Percentiles rank a stretch among this genome's conserved stretches.
These are phyloP conservation scores for Rauvolfia tetraphylla DNA, from an alignment of 257 asterid species.

Conservation along the genomic window DNA sequence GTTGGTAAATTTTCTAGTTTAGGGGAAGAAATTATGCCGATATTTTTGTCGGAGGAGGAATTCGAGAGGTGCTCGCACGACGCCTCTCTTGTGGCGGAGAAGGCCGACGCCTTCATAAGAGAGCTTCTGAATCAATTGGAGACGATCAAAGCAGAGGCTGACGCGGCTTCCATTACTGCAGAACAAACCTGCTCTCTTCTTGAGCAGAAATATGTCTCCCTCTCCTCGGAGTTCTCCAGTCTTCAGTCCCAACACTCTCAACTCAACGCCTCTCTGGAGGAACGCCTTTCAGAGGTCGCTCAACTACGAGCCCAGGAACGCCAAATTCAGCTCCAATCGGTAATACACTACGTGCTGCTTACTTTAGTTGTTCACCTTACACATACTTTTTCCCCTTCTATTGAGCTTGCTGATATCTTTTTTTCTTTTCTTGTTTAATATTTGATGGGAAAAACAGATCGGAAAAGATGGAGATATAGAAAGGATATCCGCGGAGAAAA, in stretches of 20 bases:
- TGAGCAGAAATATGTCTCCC: constrained; percentile 78
- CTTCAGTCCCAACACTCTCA: constrained; percentile 55
- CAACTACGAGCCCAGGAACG: constrained; percentile 56
- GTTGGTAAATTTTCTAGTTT: neutral
- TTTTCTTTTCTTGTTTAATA: neutral
- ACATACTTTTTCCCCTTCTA: neutral
- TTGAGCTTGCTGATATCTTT: neutral
- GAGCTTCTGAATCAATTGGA: constrained; percentile 61
- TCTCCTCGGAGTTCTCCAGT: constrained; percentile 48
- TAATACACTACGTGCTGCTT: constrained; percentile 23
- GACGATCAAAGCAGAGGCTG: constrained; percentile 79
- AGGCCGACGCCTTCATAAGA: constrained; percentile 78
- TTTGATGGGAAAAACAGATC: constrained; percentile 30
- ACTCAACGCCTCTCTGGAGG: constrained; percentile 41
- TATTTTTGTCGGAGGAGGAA: constrained; percentile 79
- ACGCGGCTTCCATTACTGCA: constrained; percentile 79
- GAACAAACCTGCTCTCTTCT: constrained; percentile 81
- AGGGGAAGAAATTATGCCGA: constrained; percentile 49
- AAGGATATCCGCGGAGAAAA: constrained; percentile 55
- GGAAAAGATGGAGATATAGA: constrained; percentile 83
- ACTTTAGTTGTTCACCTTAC: constrained; percentile 1
- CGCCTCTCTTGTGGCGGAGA: constrained; percentile 55
- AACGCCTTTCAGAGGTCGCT: constrained; percentile 49
- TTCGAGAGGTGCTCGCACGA: constrained; percentile 56
- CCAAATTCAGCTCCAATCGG: constrained; percentile 51